Conservation (phyloP, 2,329 filamentous ascomycete genomes). For the Allantophomopsis lycopodina region DNA sequence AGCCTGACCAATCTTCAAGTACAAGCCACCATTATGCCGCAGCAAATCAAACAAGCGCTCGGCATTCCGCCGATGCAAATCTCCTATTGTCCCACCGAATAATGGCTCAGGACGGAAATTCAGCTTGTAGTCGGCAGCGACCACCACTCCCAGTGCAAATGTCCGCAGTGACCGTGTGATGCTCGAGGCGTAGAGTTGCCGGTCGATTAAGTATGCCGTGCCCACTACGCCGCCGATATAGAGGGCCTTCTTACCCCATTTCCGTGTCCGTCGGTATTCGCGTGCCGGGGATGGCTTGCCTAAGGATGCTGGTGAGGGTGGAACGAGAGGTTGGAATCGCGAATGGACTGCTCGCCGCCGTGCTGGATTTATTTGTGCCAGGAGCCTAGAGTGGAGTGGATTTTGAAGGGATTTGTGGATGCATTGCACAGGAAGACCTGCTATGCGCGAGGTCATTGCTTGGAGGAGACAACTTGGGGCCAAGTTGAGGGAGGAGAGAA, state of each 20-base stretch:
- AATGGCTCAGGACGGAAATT: slow-evolving; percentile 79
- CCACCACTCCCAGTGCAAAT: slow-evolving; percentile 64
- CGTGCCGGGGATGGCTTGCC: slow-evolving; percentile 59
- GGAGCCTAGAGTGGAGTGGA: neutral
- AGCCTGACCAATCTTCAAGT: slow-evolving; percentile 95
- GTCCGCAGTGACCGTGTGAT: slow-evolving; percentile 69
- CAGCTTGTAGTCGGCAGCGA: slow-evolving; percentile 89
- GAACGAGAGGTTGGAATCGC: slow-evolving; percentile 52
- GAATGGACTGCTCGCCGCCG: neutral
- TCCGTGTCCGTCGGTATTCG: slow-evolving; percentile 54
- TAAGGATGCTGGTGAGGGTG: slow-evolving; percentile 67
- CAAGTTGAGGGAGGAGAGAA: no score
- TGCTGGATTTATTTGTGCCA: neutral
- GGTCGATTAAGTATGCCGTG: slow-evolving; percentile 54
- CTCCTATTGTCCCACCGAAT: slow-evolving; percentile 57
- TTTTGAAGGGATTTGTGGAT: neutral
- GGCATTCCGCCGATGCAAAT: slow-evolving; percentile 74
- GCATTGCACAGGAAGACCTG: slow-evolving; percentile 8
- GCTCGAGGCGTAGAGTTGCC: slow-evolving; percentile 63
- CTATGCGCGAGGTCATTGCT: slow-evolving; percentile 15
- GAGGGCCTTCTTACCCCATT: slow-evolving; percentile 64
- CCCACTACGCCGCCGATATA: slow-evolving; percentile 46
- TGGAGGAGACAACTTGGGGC: neutral
- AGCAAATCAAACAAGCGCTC: slow-evolving; percentile 72
- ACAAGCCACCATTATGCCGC: slow-evolving; percentile 78